Evolutionary conservation across 2,329 filamentous ascomycete species (phyloP), one percentile per base, ranked within the genome.

Genomic region (Stromatinia cepivora): DNA sequence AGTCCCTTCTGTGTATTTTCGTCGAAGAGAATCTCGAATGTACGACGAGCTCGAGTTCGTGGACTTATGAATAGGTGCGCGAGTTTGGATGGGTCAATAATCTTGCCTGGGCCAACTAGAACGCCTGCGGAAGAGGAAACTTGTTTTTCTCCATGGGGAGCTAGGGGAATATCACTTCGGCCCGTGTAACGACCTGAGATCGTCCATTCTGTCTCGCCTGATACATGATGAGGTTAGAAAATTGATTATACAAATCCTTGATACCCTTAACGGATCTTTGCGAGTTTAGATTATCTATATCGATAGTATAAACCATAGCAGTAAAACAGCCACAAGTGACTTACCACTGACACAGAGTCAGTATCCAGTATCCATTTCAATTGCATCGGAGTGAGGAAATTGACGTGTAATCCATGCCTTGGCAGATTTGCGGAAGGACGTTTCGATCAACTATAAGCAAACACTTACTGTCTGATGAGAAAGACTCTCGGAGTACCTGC

Each of bases 151-250:
- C 82, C 82, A 66, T 77, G 75, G 3, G 71, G 45, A 1, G 81
- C 83, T 8, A 83, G 75, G 1, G 78, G 76, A 42, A 83, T 79
- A 62, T 83, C 81, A 70, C 77, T 81, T 53, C 71, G 74, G 46
- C 81, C 81, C 0, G 82, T 84, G 74, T 80, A 82, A n/a, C 79
- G 79, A n/a, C 82, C 82, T 45, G 78, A 80, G 28, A 80, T 80
- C 1, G 82, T 80, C 82, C 82, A 84, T 76, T 83, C 82, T 4
- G 82, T 84, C 73, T 84, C 81, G 42, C 82, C 81, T 79, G 58
- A 15, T 13, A 20, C 10, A 52, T 36, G 20, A n/a, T 20, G 58
- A 54, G 65, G 59, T 74, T 46, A 74, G 71, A 64, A 9, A 50
- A 54, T 42, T 42, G 34, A 53, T 36, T 39, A 15, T 53, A 11